These are phyloP conservation scores for Trichomonascus vanleenenianus DNA, from an alignment of 805 yeast species.

Conservation along the genomic window DNA sequence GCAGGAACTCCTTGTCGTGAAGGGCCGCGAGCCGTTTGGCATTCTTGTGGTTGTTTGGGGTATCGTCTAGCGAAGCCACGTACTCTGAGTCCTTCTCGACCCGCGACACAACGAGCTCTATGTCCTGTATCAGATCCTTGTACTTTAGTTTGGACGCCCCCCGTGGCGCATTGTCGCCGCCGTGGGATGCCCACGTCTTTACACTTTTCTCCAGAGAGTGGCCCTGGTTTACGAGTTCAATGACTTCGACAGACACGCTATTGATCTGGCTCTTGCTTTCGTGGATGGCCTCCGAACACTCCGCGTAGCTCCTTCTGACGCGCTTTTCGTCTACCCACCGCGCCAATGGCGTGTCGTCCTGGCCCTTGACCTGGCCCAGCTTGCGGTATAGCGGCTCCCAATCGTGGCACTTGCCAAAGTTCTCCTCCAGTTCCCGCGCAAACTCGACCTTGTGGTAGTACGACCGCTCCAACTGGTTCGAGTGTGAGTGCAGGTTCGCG, in stretches of 20 bases:
- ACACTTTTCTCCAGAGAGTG: conserved; percentile 5
- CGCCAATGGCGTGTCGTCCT: conserved; percentile 2
- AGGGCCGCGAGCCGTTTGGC: conserved; percentile 16
- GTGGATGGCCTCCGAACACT: background rate
- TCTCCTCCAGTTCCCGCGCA: conserved; percentile 18
- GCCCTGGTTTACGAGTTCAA: conserved; percentile 10
- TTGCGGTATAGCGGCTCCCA: conserved; percentile 11
- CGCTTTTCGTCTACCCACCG: conserved; percentile 10
- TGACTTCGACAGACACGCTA: background rate
- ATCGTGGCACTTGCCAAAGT: conserved; percentile 6
- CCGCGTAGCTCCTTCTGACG: background rate
- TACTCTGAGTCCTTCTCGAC: conserved; percentile 21
- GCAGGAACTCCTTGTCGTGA: conserved; percentile 26
- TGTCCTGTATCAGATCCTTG: conserved; percentile 19
- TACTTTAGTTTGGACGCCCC: conserved; percentile 1
- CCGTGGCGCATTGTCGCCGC: background rate
- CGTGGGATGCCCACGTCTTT: conserved; percentile 3
- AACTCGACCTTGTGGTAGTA: conserved; percentile 19
- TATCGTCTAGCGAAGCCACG: conserved; percentile 15
- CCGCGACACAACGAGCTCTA: conserved; percentile 19
- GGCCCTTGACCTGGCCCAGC: conserved; percentile 15
- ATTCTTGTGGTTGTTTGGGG: conserved; percentile 15
- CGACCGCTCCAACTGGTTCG: conserved; percentile 16
- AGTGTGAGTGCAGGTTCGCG: conserved; percentile 20
- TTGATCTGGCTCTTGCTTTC: background rate